phyloP scores from a whole-genome alignment of 441 rosid species.

The Jatropha podagrica region DNA sequence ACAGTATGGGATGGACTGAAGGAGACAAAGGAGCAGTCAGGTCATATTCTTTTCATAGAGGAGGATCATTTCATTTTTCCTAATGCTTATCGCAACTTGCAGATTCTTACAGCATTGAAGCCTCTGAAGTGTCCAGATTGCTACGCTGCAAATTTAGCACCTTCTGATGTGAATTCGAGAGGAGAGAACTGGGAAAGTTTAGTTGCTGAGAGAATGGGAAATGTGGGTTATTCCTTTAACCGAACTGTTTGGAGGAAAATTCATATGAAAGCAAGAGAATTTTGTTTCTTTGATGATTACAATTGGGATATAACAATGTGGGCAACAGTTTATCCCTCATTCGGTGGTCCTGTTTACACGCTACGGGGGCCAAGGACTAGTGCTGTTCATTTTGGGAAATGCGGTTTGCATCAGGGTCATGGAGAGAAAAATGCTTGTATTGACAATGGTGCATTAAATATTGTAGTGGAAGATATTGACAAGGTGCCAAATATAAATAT shows the following conservation, averaged over 20 bases:
- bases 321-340: constrained; percentile 91
- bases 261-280: constrained; percentile 68
- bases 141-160: constrained; percentile 91
- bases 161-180: constrained; percentile 83
- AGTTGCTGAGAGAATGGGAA: constrained; percentile 95
- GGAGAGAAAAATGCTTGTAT: constrained; percentile 64
- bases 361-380: constrained; percentile 86
- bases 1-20: constrained; percentile 86
- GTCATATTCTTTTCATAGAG: constrained; percentile 87
- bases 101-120: constrained; percentile 60
- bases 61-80: constrained; percentile 95
- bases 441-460: constrained; percentile 65
- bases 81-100: constrained; percentile 92
- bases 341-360: constrained; percentile 79
- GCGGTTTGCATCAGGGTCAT: constrained; percentile 95
- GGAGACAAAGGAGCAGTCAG: constrained; percentile 58
- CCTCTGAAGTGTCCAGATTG: constrained; percentile 73
- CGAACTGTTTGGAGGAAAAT: constrained; percentile 81
- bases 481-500: constrained; percentile 54
- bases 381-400: constrained; percentile 95
- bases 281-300: constrained; percentile 91
- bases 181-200: constrained; percentile 71
- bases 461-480: constrained; percentile 59
- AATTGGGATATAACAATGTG: constrained; percentile 99
- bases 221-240: constrained; percentile 83